Evolutionary conservation across 495 filamentous ascomycete species (phyloP).

Genomic region (Lindgomyces ingoldianus): DNA sequence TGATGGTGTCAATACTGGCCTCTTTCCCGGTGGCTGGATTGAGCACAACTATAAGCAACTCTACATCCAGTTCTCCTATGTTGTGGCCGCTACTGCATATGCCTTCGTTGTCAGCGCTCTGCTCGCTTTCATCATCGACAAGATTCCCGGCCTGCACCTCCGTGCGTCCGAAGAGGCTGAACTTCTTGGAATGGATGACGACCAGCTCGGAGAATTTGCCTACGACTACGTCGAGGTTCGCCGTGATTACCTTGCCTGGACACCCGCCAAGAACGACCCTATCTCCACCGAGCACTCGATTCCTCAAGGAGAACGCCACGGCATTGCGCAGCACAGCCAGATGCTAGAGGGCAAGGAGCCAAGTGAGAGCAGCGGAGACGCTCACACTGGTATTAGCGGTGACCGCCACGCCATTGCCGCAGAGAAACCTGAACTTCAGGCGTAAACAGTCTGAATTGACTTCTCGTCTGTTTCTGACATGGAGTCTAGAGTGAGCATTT

Average conservation of each 20-base stretch:
- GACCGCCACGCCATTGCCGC: slow-evolving; percentile 41
- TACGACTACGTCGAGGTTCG: slow-evolving; percentile 99
- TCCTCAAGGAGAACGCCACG: slow-evolving; percentile 71
- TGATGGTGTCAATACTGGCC: slow-evolving; percentile 84
- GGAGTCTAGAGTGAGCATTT: slow-evolving; percentile 23
- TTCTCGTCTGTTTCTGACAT: neutral
- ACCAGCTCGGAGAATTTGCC: slow-evolving; percentile 97
- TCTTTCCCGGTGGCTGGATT: slow-evolving; percentile 74
- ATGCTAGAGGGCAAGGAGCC: slow-evolving; percentile 66
- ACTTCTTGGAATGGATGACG: slow-evolving; percentile 96
- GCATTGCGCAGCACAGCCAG: slow-evolving; percentile 74
- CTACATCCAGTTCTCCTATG: slow-evolving; percentile 89
- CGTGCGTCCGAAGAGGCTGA: slow-evolving; percentile 96
- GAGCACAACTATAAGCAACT: slow-evolving; percentile 87
- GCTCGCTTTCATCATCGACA: slow-evolving; percentile 82
- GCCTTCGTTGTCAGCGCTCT: slow-evolving; percentile 81
- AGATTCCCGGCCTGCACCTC: slow-evolving; percentile 85
- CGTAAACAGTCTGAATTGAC: slow-evolving; percentile 1
- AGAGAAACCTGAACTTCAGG: slow-evolving; percentile 29
- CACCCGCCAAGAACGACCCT: slow-evolving; percentile 71
- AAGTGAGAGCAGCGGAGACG: slow-evolving; percentile 49
- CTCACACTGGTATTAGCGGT: slow-evolving; percentile 48
- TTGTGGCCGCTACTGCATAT: slow-evolving; percentile 73
- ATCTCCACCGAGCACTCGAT: slow-evolving; percentile 62
- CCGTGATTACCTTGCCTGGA: slow-evolving; percentile 97